Conservation (phyloP, 75 land plant species). For the Pinus albicaulis region DNA sequence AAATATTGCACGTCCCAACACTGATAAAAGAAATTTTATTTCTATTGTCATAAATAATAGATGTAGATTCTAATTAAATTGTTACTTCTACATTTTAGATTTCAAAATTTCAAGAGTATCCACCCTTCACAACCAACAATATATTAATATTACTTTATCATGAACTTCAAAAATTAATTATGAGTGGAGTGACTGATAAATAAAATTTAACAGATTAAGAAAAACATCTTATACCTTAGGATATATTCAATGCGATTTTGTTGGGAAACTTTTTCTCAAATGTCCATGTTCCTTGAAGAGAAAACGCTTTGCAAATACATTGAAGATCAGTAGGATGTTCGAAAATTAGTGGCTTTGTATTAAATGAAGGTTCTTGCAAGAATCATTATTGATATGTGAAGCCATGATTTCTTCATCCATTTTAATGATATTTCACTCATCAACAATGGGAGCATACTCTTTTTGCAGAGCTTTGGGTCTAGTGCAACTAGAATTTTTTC, state of each 20-base stretch:
- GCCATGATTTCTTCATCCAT: too few relatives aligned
- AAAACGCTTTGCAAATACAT: constrained; percentile 88
- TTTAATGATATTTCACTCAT: too few relatives aligned
- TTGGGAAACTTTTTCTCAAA: constrained; percentile 87
- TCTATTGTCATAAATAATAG: too few relatives aligned
- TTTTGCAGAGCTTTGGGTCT: too few relatives aligned
- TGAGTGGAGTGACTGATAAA: not conserved
- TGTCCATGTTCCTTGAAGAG: constrained; percentile 89
- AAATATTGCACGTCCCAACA: too few relatives aligned
- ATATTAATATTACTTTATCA: not conserved
- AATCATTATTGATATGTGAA: too few relatives aligned
- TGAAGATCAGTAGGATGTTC: too few relatives aligned
- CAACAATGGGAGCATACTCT: too few relatives aligned
- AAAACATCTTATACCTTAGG: constrained; percentile 66
- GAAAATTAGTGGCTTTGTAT: too few relatives aligned
- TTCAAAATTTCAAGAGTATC: not conserved
- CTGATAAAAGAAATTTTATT: too few relatives aligned
- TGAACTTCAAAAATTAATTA: not conserved
- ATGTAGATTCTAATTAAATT: not conserved
- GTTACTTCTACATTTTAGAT: not conserved
- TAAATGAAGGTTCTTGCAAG: too few relatives aligned
- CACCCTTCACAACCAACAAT: not conserved
- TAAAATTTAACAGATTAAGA: not conserved
- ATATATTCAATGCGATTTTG: constrained; percentile 84
- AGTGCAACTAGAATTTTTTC: too few relatives aligned